These are phyloP conservation scores for Trichosporon faecale DNA, from an alignment of 1,284 basidiomycete genomes.

Conservation along the genomic window DNA sequence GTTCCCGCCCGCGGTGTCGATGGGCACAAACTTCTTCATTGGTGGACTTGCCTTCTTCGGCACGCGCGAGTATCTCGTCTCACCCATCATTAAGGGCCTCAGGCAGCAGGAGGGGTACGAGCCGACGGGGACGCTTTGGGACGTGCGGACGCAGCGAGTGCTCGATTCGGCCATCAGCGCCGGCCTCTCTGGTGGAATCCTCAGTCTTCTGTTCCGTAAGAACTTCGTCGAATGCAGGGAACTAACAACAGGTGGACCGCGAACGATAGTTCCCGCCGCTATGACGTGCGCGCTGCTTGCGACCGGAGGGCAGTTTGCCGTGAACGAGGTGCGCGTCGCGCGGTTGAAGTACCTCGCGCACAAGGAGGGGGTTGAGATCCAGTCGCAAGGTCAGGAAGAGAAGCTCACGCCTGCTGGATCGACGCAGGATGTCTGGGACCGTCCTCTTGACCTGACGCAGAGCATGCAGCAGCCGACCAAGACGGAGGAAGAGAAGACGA, in stretches of 20 bases:
- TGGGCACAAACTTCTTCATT: slow-evolving; percentile 43
- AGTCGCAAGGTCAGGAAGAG: not conserved
- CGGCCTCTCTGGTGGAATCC: slow-evolving; percentile 33
- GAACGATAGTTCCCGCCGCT: slow-evolving; percentile 33
- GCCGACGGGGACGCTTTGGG: slow-evolving; percentile 20
- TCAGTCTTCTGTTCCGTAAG: slow-evolving; percentile 32
- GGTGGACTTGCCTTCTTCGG: slow-evolving; percentile 45
- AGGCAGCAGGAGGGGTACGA: slow-evolving; percentile 17
- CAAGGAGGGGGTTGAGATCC: slow-evolving; percentile 5
- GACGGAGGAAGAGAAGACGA: not conserved
- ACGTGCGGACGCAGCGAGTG: slow-evolving; percentile 38
- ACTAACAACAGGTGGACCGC: slow-evolving; percentile 33
- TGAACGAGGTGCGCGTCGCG: slow-evolving; percentile 37
- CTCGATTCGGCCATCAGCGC: slow-evolving; percentile 42
- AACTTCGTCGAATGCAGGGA: not conserved
- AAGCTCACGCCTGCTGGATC: not conserved
- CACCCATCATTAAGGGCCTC: slow-evolving; percentile 36
- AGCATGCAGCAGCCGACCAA: slow-evolving; percentile 1
- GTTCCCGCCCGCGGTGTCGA: slow-evolving; percentile 33
- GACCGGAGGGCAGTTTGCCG: slow-evolving; percentile 32
- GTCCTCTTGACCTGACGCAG: not conserved
- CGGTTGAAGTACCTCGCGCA: slow-evolving; percentile 37
- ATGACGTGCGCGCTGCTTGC: slow-evolving; percentile 41
- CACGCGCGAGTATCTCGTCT: slow-evolving; percentile 49
- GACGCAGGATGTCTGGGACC: slow-evolving; percentile 5